Evolutionary conservation across 2,329 filamentous ascomycete genomes (phyloP).

Genomic region (Colletotrichum gloeosporioides): DNA sequence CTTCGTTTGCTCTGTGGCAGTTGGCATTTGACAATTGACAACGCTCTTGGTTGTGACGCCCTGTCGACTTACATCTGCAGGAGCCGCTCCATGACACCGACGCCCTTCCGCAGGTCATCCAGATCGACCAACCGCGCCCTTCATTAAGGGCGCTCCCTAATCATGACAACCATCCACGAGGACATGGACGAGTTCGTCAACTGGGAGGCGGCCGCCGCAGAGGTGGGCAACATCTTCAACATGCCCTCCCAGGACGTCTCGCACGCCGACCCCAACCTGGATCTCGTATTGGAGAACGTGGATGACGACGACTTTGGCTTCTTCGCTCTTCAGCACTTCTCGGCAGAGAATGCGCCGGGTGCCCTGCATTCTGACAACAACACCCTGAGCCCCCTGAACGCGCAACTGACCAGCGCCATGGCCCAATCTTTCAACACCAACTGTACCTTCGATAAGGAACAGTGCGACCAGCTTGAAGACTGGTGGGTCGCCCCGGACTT

Average conservation of each 20-base stretch:
- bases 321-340: conserved; percentile 64
- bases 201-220: conserved; percentile 59
- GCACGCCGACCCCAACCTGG: conserved; percentile 47
- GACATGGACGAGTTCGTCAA: conserved; percentile 69
- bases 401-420: background rate
- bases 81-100: background rate
- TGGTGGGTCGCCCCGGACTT: conserved; percentile 48
- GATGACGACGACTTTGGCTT: conserved; percentile 66
- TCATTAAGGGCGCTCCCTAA: conserved; percentile 5
- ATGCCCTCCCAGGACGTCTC: conserved; percentile 39
- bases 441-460: background rate
- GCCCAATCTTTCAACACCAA: background rate
- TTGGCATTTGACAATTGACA: conserved; percentile 10
- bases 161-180: conserved; percentile 44
- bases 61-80: conserved; percentile 8
- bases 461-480: conserved; percentile 28
- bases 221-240: conserved; percentile 36
- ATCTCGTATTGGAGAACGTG: conserved; percentile 59
- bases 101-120: conserved; percentile 13
- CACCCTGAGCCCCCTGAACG: background rate
- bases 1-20: background rate
- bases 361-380: background rate
- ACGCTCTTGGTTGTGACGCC: background rate
- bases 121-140: conserved; percentile 4
- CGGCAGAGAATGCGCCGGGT: conserved; percentile 41